A percentile compares a stretch with the other conserved stretches of the same genome.
These are phyloP conservation scores for Russula olivacea DNA, from an alignment of 768 basidiomycete genomes.

Conservation along the genomic window DNA sequence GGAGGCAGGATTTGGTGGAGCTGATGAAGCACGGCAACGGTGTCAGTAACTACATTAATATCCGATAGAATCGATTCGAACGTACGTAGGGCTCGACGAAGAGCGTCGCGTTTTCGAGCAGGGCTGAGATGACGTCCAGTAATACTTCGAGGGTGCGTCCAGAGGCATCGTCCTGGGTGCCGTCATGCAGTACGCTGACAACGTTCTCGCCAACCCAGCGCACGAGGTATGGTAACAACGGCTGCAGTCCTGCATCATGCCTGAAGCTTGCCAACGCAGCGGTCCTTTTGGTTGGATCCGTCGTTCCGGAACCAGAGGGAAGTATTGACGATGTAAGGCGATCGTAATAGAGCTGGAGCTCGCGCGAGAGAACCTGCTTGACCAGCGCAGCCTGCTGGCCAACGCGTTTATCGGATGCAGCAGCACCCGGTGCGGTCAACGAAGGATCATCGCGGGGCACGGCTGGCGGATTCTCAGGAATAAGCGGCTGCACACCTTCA, in stretches of 20 bases:
- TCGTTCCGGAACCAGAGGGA: slow-evolving; percentile 44
- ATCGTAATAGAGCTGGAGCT: slow-evolving; percentile 91
- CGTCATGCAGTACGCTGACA: slow-evolving; percentile 49
- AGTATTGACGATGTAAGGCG: slow-evolving; percentile 81
- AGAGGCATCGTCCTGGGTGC: slow-evolving; percentile 52
- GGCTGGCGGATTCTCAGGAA: slow-evolving; percentile 91
- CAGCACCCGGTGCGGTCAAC: slow-evolving; percentile 32
- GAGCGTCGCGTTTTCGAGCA: slow-evolving; percentile 79
- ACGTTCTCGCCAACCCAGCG: slow-evolving; percentile 93
- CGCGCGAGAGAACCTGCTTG: slow-evolving; percentile 87
- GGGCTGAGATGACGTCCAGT: slow-evolving; percentile 76
- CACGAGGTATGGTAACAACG: slow-evolving; percentile 87
- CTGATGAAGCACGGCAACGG: slow-evolving; percentile 35
- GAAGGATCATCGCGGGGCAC: slow-evolving; percentile 50
- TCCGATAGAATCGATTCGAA: slow-evolving; percentile 19
- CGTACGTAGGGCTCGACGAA: slow-evolving; percentile 96
- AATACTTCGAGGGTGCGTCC: slow-evolving; percentile 72
- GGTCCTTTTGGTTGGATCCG: slow-evolving; percentile 65
- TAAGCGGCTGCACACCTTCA: slow-evolving; percentile 95
- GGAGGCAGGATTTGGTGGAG: slow-evolving; percentile 95
- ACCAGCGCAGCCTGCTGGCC: slow-evolving; percentile 70
- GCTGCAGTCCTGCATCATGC: slow-evolving; percentile 85
- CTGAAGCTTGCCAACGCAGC: slow-evolving; percentile 89
- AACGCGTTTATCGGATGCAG: slow-evolving; percentile 38
- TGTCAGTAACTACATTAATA: background rate